Percentiles rank a stretch among this genome's conserved stretches.
Conservation (phyloP, 1,139 yeast species). For the Scheffersomyces segobiensis region DNA sequence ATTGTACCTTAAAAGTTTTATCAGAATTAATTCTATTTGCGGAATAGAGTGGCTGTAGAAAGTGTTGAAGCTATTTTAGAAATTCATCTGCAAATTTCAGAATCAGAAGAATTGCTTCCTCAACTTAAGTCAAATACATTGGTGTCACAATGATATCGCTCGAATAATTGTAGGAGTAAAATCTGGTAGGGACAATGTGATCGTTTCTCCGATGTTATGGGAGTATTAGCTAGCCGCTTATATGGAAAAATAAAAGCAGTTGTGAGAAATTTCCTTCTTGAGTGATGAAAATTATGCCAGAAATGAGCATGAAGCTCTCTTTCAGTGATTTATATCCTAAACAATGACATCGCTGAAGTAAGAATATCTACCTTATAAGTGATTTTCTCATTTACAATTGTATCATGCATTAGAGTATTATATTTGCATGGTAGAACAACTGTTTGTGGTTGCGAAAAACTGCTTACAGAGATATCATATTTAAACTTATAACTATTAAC, state of each 20-base stretch:
- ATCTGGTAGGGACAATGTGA: too few species aligned
- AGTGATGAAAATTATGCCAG: too few species aligned
- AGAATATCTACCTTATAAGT: neutral
- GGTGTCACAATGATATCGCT: neutral
- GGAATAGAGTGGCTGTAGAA: neutral
- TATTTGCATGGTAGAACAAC: neutral
- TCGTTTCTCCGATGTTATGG: too few species aligned
- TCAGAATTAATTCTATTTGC: too few species aligned
- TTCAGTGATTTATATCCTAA: neutral
- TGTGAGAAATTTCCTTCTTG: too few species aligned
- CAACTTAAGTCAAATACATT: neutral
- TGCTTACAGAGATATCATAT: neutral
- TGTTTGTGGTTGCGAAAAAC: neutral
- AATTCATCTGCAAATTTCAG: neutral
- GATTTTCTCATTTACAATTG: neutral
- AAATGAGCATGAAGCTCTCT: neutral
- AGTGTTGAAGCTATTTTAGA: neutral
- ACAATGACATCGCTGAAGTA: neutral
- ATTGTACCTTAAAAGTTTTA: too few species aligned
- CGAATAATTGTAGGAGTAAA: too few species aligned
- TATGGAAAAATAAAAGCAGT: too few species aligned
- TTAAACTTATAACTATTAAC: too few species aligned
- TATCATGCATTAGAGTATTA: too few species aligned
- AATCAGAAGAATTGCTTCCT: neutral
- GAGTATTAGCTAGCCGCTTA: too few species aligned